Evolutionary conservation across 2,329 filamentous ascomycete species (phyloP).

Genomic region (Blastomyces parvus): DNA sequence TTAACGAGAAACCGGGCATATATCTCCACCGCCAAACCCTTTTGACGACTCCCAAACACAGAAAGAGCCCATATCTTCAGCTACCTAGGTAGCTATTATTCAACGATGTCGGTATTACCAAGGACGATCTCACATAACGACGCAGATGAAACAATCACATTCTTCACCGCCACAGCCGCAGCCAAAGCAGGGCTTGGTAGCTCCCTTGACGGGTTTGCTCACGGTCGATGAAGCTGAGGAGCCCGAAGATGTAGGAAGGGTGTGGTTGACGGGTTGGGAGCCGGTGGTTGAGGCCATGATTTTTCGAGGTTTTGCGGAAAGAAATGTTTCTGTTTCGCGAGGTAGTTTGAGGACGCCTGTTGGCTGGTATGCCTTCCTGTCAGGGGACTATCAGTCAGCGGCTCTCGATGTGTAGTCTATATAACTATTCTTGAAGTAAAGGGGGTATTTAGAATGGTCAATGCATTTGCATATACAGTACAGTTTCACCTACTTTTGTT

Average conservation of each 20-base stretch:
- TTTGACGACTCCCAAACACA: neutral
- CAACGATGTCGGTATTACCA: neutral
- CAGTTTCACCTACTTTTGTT: neutral
- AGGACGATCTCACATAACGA: conserved; percentile 28
- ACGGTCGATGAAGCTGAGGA: conserved; percentile 27
- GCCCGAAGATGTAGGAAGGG: conserved; percentile 26
- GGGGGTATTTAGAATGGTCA: neutral
- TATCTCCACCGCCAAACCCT: neutral
- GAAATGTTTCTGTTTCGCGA: neutral
- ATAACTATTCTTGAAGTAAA: neutral
- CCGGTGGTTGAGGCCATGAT: conserved; percentile 8
- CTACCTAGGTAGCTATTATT: too few species aligned
- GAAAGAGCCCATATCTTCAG: neutral
- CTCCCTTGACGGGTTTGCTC: conserved; percentile 31
- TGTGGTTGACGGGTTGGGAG: conserved; percentile 24
- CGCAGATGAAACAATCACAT: conserved; percentile 35
- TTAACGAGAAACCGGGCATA: neutral
- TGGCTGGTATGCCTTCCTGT: neutral
- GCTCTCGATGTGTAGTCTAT: neutral
- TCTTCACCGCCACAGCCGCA: conserved; percentile 35
- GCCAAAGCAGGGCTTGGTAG: conserved; percentile 34
- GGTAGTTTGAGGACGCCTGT: neutral
- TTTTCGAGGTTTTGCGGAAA: neutral
- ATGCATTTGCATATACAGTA: neutral
- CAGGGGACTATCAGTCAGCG: neutral